These are phyloP conservation scores for Aquilaria agallochum DNA, from an alignment of 441 rosid species.

Conservation along the genomic window DNA sequence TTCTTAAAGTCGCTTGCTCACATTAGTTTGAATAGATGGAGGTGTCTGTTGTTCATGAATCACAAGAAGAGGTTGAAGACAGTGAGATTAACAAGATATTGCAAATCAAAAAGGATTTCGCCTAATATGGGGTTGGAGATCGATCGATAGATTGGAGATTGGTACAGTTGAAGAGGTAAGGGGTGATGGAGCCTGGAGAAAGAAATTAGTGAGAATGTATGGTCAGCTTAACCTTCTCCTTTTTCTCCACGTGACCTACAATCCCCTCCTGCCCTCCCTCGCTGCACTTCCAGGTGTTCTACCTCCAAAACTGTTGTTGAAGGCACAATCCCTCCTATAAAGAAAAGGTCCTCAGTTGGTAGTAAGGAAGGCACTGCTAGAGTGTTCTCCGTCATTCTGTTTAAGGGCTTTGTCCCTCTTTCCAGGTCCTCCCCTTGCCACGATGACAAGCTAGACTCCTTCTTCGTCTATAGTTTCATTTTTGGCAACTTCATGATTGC, in stretches of 20 bases:
- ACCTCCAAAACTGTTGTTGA: no score
- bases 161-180: no score
- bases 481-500: slow-evolving; percentile 39
- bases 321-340: slow-evolving; percentile 2
- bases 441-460: slow-evolving; percentile 47
- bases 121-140: no score
- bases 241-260: slow-evolving; percentile 2
- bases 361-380: slow-evolving; percentile 25
- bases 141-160: no score
- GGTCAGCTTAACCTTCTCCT: not conserved
- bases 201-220: no score
- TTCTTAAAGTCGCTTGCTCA: no score
- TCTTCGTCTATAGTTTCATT: slow-evolving; percentile 15
- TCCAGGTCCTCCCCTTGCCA: slow-evolving; percentile 85
- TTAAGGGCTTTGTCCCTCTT: slow-evolving; percentile 74
- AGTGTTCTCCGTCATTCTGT: slow-evolving; percentile 67
- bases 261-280: slow-evolving; percentile 14
- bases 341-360: not conserved
- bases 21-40: no score
- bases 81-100: no score
- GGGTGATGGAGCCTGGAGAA: no score
- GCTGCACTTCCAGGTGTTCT: slow-evolving; percentile 26
- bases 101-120: no score
- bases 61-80: no score
- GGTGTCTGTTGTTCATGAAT: no score